phyloP scores from a whole-genome alignment of 805 yeast genomes.

The Saccharomycopsis sp. region DNA sequence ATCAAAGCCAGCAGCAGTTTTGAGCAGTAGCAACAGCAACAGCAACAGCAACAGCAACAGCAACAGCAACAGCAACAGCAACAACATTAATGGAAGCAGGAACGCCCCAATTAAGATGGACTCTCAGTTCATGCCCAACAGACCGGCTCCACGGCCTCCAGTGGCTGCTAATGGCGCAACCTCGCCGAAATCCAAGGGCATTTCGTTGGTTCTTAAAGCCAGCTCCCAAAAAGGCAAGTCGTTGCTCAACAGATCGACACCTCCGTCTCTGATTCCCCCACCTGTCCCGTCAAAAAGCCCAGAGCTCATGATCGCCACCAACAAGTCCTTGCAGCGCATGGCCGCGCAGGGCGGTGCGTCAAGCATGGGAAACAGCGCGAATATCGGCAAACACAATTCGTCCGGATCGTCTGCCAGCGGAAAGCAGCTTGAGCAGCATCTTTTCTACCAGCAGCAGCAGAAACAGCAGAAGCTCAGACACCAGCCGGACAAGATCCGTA shows the following conservation, averaged over 20 bases:
- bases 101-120: slow-evolving; percentile 22
- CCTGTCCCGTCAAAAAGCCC: slow-evolving; percentile 20
- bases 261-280: slow-evolving; percentile 1
- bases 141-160: slow-evolving; percentile 66
- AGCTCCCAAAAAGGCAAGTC: background rate
- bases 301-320: slow-evolving; percentile 16
- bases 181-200: background rate
- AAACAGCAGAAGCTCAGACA: slow-evolving; percentile 20
- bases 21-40: background rate
- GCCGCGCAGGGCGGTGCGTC: slow-evolving; percentile 16
- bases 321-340: slow-evolving; percentile 18
- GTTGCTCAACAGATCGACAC: background rate
- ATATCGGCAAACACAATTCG: slow-evolving; percentile 11
- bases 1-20: background rate
- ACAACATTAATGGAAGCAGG: background rate
- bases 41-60: background rate
- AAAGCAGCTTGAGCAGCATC: slow-evolving; percentile 15
- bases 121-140: slow-evolving; percentile 50
- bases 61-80: background rate
- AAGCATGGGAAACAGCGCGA: slow-evolving; percentile 16
- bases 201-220: background rate
- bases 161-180: slow-evolving; percentile 11
- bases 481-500: slow-evolving; percentile 10
- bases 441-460: slow-evolving; percentile 21
- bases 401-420: background rate